Evolutionary conservation across 371 early-diverging fungal species (phyloP).

Genomic region (Mucor piriformis): DNA sequence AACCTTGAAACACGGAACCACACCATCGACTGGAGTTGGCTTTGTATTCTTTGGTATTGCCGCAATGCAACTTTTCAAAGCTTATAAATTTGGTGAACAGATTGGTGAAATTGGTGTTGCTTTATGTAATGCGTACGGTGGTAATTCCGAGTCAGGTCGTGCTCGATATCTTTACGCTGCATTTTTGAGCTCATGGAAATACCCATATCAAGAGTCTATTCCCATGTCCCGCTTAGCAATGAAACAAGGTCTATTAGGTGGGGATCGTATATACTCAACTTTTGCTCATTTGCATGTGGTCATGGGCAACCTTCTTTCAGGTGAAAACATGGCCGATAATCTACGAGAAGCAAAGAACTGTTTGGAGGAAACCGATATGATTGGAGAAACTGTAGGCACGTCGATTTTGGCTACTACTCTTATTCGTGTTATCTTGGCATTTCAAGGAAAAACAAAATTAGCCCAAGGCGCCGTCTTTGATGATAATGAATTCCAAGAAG

Average conservation of each 20-base stretch:
- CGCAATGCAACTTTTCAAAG: constrained; percentile 42
- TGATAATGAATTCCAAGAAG: constrained; percentile 39
- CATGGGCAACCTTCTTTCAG: constrained; percentile 32
- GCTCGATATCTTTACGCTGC: constrained; percentile 40
- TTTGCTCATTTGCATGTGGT: constrained; percentile 45
- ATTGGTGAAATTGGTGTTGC: constrained; percentile 45
- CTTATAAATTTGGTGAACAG: constrained; percentile 46
- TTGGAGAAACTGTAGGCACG: constrained; percentile 31
- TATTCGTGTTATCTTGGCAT: constrained; percentile 40
- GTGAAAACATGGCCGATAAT: constrained; percentile 40
- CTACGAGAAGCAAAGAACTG: constrained; percentile 43
- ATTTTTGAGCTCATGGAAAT: constrained; percentile 43
- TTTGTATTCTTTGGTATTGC: constrained; percentile 52
- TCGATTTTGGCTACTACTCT: constrained; percentile 32
- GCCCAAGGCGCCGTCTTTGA: constrained; percentile 39
- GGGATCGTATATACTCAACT: constrained; percentile 46
- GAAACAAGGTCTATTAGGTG: constrained; percentile 45
- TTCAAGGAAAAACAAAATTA: constrained; percentile 46
- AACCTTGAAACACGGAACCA: constrained; percentile 41
- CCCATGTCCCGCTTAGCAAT: constrained; percentile 41
- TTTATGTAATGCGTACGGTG: constrained; percentile 44
- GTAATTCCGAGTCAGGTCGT: constrained; percentile 45
- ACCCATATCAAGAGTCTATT: constrained; percentile 40
- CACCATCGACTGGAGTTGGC: constrained; percentile 49
- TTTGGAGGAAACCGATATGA: constrained; percentile 32